Evolutionary conservation across 148 eudicot genomes (phyloP).

Genomic region (Amaranthus hypochondriacus): DNA sequence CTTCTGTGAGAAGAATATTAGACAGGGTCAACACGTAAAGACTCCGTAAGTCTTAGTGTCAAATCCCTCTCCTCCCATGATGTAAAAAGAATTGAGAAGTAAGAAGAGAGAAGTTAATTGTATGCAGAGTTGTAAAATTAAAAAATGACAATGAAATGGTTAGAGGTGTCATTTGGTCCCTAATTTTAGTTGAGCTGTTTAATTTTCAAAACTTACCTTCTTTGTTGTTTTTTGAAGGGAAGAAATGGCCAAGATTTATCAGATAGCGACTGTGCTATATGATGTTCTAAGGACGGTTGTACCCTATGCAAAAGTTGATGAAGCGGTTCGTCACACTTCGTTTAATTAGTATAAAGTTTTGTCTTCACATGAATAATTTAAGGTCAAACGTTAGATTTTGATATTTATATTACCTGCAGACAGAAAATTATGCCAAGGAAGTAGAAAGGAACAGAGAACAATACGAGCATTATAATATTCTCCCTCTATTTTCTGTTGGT

Average conservation of each 20-base stretch:
- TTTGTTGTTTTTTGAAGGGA: conserved; percentile 46
- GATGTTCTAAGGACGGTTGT: conserved; percentile 84
- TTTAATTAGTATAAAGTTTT: neutral
- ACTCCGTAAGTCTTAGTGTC: conserved; percentile 59
- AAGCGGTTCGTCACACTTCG: conserved; percentile 49
- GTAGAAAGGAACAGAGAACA: conserved; percentile 79
- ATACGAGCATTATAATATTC: conserved; percentile 80
- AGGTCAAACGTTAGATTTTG: conserved; percentile 10
- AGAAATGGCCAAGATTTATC: conserved; percentile 92
- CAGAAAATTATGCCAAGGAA: conserved; percentile 69
- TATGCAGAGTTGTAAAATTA: neutral
- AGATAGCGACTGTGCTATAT: conserved; percentile 85
- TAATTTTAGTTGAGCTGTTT: neutral
- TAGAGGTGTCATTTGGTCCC: neutral
- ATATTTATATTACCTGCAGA: conserved; percentile 37
- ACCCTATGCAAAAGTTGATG: conserved; percentile 56
- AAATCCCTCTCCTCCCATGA: neutral
- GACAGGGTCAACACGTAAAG: conserved; percentile 73
- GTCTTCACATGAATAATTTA: conserved; percentile 1
- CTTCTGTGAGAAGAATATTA: conserved; percentile 67
- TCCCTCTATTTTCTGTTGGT: conserved; percentile 73
- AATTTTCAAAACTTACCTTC: neutral
- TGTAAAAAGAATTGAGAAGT: neutral
- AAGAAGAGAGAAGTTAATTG: neutral
- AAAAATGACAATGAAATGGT: neutral